Evolutionary conservation across 2,329 filamentous ascomycete genomes (phyloP).

Genomic region (Aspergillus versicolor): DNA sequence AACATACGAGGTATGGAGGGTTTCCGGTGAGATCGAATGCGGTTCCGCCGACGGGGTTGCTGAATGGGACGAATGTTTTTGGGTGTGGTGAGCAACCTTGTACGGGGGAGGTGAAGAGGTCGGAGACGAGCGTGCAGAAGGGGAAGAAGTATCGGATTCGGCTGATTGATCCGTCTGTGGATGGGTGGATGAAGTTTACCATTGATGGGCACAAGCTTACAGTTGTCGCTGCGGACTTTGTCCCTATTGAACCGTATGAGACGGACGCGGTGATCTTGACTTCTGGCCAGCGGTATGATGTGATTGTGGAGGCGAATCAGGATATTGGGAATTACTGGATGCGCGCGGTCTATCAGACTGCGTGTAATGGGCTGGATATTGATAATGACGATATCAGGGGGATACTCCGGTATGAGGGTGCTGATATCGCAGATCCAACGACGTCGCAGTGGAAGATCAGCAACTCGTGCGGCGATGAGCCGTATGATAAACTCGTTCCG

Average conservation of each 20-base stretch:
- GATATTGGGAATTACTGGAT: conserved; percentile 37
- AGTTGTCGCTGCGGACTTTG: conserved; percentile 59
- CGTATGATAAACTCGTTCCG: conserved; percentile 18
- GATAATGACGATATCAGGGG: conserved; percentile 47
- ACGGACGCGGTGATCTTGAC: conserved; percentile 28
- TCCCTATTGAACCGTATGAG: conserved; percentile 57
- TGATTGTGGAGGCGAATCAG: conserved; percentile 33
- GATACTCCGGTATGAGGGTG: conserved; percentile 45
- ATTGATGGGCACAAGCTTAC: conserved; percentile 55
- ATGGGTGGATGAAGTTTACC: conserved; percentile 42
- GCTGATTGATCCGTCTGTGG: conserved; percentile 27
- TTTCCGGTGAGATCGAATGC: no score
- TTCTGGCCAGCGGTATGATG: conserved; percentile 41
- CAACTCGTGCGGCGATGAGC: conserved; percentile 28
- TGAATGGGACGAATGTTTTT: conserved; percentile 45
- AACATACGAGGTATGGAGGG: no score
- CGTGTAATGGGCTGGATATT: conserved; percentile 44
- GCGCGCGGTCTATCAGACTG: conserved; percentile 44
- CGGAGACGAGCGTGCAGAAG: conserved; percentile 49
- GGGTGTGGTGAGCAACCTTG: conserved; percentile 19
- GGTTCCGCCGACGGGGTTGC: conserved; percentile 33
- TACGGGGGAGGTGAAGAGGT: conserved; percentile 34
- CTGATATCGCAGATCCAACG: conserved; percentile 14
- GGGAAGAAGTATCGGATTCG: conserved; percentile 27
- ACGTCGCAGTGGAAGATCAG: conserved; percentile 20